Conservation (phyloP, 1,139 yeast genomes). For the Hemisphaericaspora subhashii region DNA sequence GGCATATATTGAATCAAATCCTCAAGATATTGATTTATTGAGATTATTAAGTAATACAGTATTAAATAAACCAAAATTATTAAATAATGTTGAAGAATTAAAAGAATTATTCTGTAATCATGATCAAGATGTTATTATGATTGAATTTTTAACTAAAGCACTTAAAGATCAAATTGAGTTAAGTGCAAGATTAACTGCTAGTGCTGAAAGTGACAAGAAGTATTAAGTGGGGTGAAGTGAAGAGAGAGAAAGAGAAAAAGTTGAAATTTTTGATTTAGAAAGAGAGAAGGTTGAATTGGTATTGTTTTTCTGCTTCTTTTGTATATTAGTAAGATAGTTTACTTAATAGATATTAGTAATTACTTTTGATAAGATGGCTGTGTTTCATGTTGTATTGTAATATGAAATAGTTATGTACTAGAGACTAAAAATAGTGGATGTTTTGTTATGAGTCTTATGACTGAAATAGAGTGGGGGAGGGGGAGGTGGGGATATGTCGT, state of each 20-base stretch:
- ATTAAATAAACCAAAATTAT: constrained; percentile 56
- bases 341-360: background rate
- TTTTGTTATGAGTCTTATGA: too few species aligned
- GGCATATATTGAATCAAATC: constrained; percentile 44
- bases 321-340: background rate
- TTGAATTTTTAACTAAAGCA: constrained; percentile 81
- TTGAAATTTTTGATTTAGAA: too few species aligned
- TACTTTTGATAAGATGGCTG: too few species aligned
- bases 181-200: constrained; percentile 70
- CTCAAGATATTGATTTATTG: constrained; percentile 57
- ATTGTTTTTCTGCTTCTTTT: too few species aligned
- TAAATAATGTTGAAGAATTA: constrained; percentile 57
- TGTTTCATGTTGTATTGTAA: too few species aligned
- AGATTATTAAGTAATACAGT: constrained; percentile 65
- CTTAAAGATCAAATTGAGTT: constrained; percentile 83
- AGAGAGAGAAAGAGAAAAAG: background rate
- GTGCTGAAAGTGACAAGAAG: constrained; percentile 30
- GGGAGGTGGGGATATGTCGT: too few species aligned
- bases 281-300: too few species aligned
- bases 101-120: constrained; percentile 68
- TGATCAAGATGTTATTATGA: constrained; percentile 79
- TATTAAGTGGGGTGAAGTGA: background rate
- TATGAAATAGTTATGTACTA: too few species aligned
- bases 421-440: too few species aligned
- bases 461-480: too few species aligned